phyloP scores from a whole-genome alignment of 108 stramenopile species.

The Cyclotella distinguenda region DNA sequence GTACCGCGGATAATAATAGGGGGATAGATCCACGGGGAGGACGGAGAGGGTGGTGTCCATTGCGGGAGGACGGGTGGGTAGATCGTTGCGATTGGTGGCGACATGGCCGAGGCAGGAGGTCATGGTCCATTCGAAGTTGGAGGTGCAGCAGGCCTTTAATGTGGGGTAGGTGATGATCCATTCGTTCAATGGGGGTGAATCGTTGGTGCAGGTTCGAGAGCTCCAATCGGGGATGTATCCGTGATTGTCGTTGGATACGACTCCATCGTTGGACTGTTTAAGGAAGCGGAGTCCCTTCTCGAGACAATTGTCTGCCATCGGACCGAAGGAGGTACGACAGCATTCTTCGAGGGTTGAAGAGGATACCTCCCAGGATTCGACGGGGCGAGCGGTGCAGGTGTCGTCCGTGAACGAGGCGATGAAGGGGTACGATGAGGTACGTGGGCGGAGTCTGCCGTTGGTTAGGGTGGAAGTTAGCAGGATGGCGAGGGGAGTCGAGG shows the following conservation, averaged over 20 bases:
- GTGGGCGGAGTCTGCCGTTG: not conserved
- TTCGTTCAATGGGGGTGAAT: not conserved
- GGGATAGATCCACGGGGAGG: not conserved
- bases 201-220: not conserved
- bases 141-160: not conserved
- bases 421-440: conserved; percentile 6
- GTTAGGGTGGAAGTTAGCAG: not conserved
- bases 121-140: conserved; percentile 2
- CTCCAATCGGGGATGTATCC: conserved; percentile 3
- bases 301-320: not conserved
- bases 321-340: conserved; percentile 6
- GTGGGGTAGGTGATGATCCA: not conserved
- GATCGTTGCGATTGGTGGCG: not conserved
- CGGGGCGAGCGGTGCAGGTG: conserved; percentile 5
- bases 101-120: conserved; percentile 1
- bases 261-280: not conserved
- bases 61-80: conserved; percentile 21
- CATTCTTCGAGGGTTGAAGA: conserved; percentile 2
- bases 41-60: not conserved
- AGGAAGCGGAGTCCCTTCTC: not conserved
- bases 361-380: conserved; percentile 12
- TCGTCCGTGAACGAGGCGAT: conserved; percentile 2
- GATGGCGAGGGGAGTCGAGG: not conserved
- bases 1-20: conserved; percentile 18
- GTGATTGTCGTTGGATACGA: not conserved